Evolutionary conservation across 106 monocot genomes (phyloP), one percentile per base, ranked within the genome.

Genomic region (Dendrobium nobile): DNA sequence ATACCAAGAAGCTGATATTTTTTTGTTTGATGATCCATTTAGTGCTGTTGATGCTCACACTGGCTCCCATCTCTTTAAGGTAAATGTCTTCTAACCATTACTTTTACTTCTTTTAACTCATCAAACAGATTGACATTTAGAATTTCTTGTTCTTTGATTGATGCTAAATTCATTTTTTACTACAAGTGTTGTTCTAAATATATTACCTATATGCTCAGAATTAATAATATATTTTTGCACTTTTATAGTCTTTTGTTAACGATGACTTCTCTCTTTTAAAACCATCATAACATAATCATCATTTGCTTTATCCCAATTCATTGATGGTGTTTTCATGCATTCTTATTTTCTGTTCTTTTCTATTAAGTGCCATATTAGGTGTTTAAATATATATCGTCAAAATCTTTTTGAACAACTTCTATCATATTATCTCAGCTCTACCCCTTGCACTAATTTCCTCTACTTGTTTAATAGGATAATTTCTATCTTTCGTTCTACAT

Each of bases 11-110:
- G 92, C 94, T 7, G 97, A 98, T 65, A 86, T 98, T 41, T 92
- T 78, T 82, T 84, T 99, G 4, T 88, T 94, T 80, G 98, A 99
- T 80, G 98, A 99, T 83, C 95, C 94, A 42, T 99, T 99, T 75
- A 99, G 94, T 82, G 92, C 98, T 41, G 92, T 99, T 47, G 98
- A 99, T 88, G 94, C 92, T 15, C 94, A 98, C 72, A 98, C 97
- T 5, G 89, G 94, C 70, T 91, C 88, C 22, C 94, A 98, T 83
- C 80, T 98, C 17, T 98, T 92, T 75, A 94, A 98, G 94, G 96
- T 96, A 84, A 7, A 74, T 20, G 42, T 19, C 43, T 43, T 41
- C 16, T 74, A 42, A 42, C 41, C 19, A 20, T 74, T 74, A 43
- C 43, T 4, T 74, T 2, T 4, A 42, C n/a, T 3, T 37, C 7